These are phyloP conservation scores for Phytophthora capsici DNA, from an alignment of 352 stramenopile genomes.

Conservation along the genomic window DNA sequence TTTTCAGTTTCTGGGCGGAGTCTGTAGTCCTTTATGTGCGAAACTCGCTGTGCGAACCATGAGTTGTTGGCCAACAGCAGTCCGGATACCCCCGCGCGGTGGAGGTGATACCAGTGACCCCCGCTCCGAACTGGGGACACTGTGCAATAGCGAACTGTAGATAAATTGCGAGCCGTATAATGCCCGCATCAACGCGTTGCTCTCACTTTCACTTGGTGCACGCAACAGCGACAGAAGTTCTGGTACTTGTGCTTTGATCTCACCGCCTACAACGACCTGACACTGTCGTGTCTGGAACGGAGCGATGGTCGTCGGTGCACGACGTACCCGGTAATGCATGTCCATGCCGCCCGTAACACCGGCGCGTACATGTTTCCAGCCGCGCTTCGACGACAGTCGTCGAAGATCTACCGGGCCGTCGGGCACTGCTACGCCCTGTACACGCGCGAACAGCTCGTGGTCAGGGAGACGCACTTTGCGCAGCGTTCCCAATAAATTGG, in stretches of 20 bases:
- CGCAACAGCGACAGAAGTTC: constrained; percentile 38
- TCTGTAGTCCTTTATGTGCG: constrained; percentile 20
- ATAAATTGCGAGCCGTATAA: constrained; percentile 41
- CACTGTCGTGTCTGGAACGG: constrained; percentile 20
- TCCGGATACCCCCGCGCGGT: not conserved
- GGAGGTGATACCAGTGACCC: constrained; percentile 11
- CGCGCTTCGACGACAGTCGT: constrained; percentile 19
- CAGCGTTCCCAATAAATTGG: constrained; percentile 5
- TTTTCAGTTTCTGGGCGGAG: no score
- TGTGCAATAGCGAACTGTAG: constrained; percentile 48
- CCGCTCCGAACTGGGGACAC: constrained; percentile 18
- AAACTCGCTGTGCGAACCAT: constrained; percentile 45
- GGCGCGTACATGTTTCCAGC: constrained; percentile 32
- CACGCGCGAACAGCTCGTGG: constrained; percentile 34
- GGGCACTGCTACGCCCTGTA: constrained; percentile 33
- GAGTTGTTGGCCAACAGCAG: constrained; percentile 24
- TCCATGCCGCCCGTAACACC: constrained; percentile 19
- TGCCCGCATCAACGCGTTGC: constrained; percentile 39
- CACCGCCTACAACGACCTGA: constrained; percentile 30
- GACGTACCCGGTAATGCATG: constrained; percentile 20
- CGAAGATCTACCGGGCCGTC: constrained; percentile 18
- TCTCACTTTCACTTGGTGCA: constrained; percentile 40
- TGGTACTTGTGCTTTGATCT: constrained; percentile 20
- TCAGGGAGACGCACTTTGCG: constrained; percentile 36
- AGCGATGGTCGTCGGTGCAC: not conserved